Base-by-base conservation (phyloP, 306 rosid species). In the Lotus japonicus region DNA sequence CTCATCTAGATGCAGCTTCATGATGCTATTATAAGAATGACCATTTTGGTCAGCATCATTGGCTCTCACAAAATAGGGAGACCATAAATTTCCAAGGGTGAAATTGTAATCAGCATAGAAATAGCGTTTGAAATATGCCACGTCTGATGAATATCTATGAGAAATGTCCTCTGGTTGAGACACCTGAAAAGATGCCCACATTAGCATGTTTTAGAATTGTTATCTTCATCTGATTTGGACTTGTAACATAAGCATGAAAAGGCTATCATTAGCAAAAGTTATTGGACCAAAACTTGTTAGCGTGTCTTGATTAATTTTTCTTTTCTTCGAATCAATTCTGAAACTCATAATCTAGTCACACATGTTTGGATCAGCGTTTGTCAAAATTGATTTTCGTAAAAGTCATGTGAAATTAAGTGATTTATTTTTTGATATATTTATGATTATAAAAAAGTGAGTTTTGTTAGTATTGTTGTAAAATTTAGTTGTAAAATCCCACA, bases 81-180 rank as follows among this genome's bases (percentile, higher is more conserved):
- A 80, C 97, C 97, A 90, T 16, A 90, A 82, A 49, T 71, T 74
- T 55, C 75, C 92, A 13, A 95, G 15, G 33, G 96, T 88, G 62
- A 95, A 90, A 45, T 74, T 85, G 88, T 90, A 84, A 16, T 87
- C 95, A 2, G 77, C 15, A 39, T 65, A 90, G 69, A 85, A 56
- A 73, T 63, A 87, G 8, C 83, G 75, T 64, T 64, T 95, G 83
- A 84, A 88, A 45, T 79, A 57, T 48, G 46, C 43, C 8, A 28
- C 62, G 71, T 81, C 19, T 10, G 80, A 50, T 12, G 85, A 59
- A 41, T 77, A 64, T 58, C 4, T 75, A 10, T 13, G 39, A 54
- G 96, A 81, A 51, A 83, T 52, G 11, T 95, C 97, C 59, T 82
- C 79, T 0, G 96, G 92, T 71, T 84, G 56, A 57, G 83, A 81